Conservation (phyloP, 768 basidiomycete species). For the Podaxis sp. region DNA sequence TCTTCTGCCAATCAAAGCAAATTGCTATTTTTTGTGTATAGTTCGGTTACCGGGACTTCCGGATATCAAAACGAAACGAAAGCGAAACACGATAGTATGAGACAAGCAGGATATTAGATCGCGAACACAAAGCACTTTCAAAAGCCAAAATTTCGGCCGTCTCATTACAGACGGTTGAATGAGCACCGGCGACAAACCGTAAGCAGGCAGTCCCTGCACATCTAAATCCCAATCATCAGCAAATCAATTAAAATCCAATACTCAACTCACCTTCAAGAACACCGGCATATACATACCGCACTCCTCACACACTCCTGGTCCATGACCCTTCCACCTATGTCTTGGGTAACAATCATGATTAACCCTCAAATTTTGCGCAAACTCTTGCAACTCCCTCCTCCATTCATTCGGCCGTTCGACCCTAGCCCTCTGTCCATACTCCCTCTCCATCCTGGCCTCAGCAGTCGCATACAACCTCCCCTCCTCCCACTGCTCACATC, state of each 20-base stretch:
- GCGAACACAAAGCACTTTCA: not conserved
- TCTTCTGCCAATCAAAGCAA: not conserved
- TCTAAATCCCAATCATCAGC: not conserved
- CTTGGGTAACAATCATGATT: constrained; percentile 49
- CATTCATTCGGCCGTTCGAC: constrained; percentile 24
- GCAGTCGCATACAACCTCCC: constrained; percentile 34
- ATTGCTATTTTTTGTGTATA: not conserved
- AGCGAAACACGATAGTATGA: not conserved
- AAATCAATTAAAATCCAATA: not conserved
- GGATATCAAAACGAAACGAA: not conserved
- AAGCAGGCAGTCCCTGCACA: constrained; percentile 15
- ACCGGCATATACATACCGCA: constrained; percentile 35
- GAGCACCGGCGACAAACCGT: constrained; percentile 14
- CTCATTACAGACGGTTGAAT: constrained; percentile 8
- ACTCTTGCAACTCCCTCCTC: constrained; percentile 26
- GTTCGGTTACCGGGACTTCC: not conserved
- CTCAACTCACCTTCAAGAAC: constrained; percentile 45
- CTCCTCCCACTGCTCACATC: constrained; percentile 66
- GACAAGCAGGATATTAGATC: not conserved
- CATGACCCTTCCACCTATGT: constrained; percentile 40
- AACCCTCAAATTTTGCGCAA: constrained; percentile 33
- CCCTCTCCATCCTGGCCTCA: constrained; percentile 38
- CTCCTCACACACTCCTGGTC: constrained; percentile 41
- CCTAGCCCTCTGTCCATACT: constrained; percentile 23
- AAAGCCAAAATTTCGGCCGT: not conserved